These are phyloP conservation scores for Beta macrorhiza DNA, from an alignment of 179 eudicot genomes.

Conservation along the genomic window DNA sequence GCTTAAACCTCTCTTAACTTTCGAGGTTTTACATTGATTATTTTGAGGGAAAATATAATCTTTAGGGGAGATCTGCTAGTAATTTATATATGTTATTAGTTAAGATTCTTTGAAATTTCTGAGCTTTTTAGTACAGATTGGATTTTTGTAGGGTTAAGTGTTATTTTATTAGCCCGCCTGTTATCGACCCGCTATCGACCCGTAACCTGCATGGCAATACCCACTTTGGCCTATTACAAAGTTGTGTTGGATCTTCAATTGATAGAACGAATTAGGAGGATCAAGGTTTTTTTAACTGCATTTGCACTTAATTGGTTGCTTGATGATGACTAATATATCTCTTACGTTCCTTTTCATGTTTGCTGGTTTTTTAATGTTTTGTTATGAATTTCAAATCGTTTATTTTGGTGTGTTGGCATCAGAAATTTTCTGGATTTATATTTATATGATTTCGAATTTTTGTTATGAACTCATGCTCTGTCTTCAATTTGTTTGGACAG, in stretches of 20 bases:
- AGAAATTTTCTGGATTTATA: background rate
- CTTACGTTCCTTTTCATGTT: background rate
- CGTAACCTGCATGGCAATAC: no score
- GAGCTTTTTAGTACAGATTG: background rate
- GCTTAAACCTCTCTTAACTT: background rate
- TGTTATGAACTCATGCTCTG: background rate
- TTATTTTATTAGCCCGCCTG: no score
- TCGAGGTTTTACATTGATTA: no score
- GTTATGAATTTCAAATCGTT: background rate
- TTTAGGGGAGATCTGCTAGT: background rate
- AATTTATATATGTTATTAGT: background rate
- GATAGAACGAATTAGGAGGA: no score
- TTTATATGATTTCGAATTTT: background rate
- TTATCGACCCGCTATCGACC: no score
- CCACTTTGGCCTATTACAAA: no score
- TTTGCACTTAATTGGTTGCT: no score
- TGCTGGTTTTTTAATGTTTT: background rate
- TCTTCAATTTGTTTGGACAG: slow-evolving; percentile 24
- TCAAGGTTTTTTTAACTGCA: no score
- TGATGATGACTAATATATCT: background rate
- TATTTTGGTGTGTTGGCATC: background rate
- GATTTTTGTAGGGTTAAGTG: no score
- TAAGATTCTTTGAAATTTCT: background rate
- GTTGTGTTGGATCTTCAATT: no score
- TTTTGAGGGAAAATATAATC: background rate